Base-by-base conservation (phyloP, 164 flowering plant genomes). In the Chimonanthus praecox region DNA sequence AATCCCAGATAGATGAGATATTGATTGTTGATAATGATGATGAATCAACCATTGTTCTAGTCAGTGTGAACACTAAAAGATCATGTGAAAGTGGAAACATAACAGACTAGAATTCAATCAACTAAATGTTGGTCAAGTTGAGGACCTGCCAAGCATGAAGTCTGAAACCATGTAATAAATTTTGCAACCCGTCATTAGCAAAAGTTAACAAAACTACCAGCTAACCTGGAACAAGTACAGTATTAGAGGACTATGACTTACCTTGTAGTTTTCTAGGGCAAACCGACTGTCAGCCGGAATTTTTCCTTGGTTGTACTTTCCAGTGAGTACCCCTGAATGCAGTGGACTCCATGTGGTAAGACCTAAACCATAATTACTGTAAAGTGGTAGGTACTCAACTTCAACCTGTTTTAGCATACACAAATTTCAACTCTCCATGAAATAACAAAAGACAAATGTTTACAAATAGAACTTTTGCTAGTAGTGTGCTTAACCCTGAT, bases 271-370 rank as follows among this genome's bases (percentile, higher is more conserved):
- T 70, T 96, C 99, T 82, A 94, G 79, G 5, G 99, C 92, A 86
- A 96, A 96, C 18, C 99, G 89, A 79, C 98, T 94, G 70, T 96
- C 99, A 49, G 91, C 60, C 1, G 99, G 99, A 71, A 90, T 83
- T 18, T 43, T 67, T 70, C 91, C 93, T 72, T 88, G 85, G 81
- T 61, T 92, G 81, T 96, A 96, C 80, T 96, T 96, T 63, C 99
- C 99, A 64, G 98, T 94, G 63, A 96, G 88, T 71, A 94, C 98
- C 74, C 98, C 99, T 68, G 98, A 94, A 21, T 98, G 96, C 65
- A 96, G 91, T 51, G 99, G 99, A 77, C 99, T 96, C 99, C 99
- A 96, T 63, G 99, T 96, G 46, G 99, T 96, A 68, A 96, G 94
- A 75, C 99, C 99, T 8, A 94, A 13, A 58, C 99, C 99, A 77